Evolutionary conservation across 306 rosid genomes (phyloP).

Genomic region (Ochetophila trinervis): DNA sequence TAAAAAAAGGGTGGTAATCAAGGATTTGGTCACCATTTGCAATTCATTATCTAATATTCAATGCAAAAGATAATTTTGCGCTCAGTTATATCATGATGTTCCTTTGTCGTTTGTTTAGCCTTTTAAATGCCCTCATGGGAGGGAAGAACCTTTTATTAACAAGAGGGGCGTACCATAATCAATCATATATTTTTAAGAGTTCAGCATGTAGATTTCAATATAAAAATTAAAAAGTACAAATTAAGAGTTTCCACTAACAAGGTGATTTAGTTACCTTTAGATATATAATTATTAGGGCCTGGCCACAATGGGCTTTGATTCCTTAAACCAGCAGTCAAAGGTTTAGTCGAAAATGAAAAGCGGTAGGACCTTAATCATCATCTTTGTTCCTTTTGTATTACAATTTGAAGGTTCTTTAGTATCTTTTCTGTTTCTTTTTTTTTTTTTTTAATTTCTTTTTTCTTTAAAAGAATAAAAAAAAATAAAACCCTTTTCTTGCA

Average conservation of each 20-base stretch:
- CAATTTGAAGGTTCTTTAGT: neutral
- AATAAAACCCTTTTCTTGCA: too few relatives aligned
- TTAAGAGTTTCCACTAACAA: too few relatives aligned
- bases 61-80: constrained; percentile 15
- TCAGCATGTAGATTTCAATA: neutral
- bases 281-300: neutral
- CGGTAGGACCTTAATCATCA: constrained; percentile 21
- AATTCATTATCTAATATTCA: neutral
- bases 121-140: neutral
- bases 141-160: neutral
- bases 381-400: neutral
- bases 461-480: too few relatives aligned
- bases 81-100: neutral
- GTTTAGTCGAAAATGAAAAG: constrained; percentile 17
- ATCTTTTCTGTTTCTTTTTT: too few relatives aligned
- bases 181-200: constrained; percentile 2
- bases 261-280: neutral
- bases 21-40: neutral
- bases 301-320: constrained; percentile 8
- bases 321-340: constrained; percentile 38
- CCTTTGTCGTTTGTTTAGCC: neutral
- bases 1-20: too few relatives aligned
- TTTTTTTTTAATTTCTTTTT: too few relatives aligned
- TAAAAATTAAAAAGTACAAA: neutral
- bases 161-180: neutral